Conservation (phyloP, 768 basidiomycete species). For the Lactarius akahatsu region DNA sequence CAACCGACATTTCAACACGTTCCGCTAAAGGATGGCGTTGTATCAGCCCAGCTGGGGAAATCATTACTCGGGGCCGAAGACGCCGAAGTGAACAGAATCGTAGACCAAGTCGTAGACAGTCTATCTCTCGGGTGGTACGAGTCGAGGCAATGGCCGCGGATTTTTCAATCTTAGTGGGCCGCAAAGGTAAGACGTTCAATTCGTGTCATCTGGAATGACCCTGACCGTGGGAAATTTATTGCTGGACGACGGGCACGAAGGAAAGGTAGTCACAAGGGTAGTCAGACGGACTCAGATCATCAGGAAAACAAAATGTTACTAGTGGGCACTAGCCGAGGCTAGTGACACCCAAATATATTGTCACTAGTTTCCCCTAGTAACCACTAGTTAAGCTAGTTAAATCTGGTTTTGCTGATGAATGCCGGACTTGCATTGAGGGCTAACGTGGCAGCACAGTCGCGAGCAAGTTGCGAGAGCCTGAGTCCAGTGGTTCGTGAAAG, state of each 20-base stretch:
- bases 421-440: slow-evolving; percentile 59
- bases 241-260: slow-evolving; percentile 93
- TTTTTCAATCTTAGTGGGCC: slow-evolving; percentile 64
- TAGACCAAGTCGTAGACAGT: slow-evolving; percentile 54
- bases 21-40: slow-evolving; percentile 60
- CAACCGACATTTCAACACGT: slow-evolving; percentile 29
- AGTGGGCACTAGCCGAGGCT: no score
- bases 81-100: slow-evolving; percentile 57
- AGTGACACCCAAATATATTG: no score
- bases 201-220: not conserved
- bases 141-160: no score
- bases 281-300: slow-evolving; percentile 49
- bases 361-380: no score
- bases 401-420: no score
- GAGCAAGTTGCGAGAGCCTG: no score
- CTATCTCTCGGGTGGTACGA: slow-evolving; percentile 66
- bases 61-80: slow-evolving; percentile 61
- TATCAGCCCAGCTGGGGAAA: slow-evolving; percentile 49
- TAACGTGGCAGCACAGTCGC: no score
- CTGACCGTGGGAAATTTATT: slow-evolving; percentile 85
- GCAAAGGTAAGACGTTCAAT: slow-evolving; percentile 41
- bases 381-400: no score
- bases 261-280: slow-evolving; percentile 83
- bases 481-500: no score
- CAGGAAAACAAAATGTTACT: no score